phyloP scores from a whole-genome alignment of 768 basidiomycete genomes.

The Kwoniella dejecticola region DNA sequence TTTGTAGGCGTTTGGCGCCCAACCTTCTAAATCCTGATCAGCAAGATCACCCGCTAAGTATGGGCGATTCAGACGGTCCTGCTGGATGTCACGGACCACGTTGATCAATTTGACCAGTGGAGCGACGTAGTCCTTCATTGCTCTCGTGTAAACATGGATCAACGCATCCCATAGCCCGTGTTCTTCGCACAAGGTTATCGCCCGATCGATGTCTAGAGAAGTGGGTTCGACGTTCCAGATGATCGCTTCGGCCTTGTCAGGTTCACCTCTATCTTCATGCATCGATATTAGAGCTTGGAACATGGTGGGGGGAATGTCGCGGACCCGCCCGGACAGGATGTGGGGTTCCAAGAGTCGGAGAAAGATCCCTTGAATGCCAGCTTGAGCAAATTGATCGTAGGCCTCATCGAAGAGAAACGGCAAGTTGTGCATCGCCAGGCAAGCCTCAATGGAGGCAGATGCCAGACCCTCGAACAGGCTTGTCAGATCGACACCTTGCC shows the following conservation, averaged over 20 bases:
- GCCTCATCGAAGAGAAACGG: conserved; percentile 92
- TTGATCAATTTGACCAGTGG: conserved; percentile 82
- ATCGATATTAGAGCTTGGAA: conserved; percentile 78
- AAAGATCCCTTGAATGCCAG: conserved; percentile 82
- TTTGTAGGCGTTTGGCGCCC: conserved; percentile 80
- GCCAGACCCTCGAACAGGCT: conserved; percentile 87
- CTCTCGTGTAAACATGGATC: conserved; percentile 88
- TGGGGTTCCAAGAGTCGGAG: conserved; percentile 77
- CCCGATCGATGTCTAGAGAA: conserved; percentile 90
- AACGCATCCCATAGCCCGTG: conserved; percentile 88
- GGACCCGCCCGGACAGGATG: conserved; percentile 72
- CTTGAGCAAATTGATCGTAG: conserved; percentile 82
- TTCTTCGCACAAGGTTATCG: conserved; percentile 77
- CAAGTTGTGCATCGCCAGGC: conserved; percentile 74
- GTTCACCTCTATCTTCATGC: conserved; percentile 70
- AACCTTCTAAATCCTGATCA: conserved; percentile 60
- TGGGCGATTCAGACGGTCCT: conserved; percentile 57
- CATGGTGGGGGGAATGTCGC: conserved; percentile 78
- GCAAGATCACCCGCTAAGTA: conserved; percentile 28
- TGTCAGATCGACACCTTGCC: conserved; percentile 89
- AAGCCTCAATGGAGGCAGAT: conserved; percentile 60
- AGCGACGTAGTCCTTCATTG: conserved; percentile 81
- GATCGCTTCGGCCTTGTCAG: conserved; percentile 77
- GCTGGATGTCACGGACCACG: conserved; percentile 71
- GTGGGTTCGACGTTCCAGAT: conserved; percentile 96